Evolutionary conservation across 805 yeast genomes (phyloP).

Genomic region (Debaryomyces hansenii): DNA sequence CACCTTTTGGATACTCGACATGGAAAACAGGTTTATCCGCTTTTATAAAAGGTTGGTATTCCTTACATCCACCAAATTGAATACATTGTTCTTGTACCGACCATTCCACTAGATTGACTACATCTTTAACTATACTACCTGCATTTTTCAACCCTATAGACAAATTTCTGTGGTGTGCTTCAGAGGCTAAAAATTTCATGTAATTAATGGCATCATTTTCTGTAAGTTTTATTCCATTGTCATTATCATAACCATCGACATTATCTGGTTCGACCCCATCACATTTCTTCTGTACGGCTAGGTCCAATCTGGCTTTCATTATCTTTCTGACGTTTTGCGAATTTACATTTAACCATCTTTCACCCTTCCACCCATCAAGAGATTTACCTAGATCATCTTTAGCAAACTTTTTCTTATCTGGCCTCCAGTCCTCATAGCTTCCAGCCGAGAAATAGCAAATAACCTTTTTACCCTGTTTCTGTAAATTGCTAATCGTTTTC

Average conservation of each 20-base stretch:
- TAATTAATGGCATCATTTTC: constrained; percentile 19
- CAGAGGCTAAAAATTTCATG: constrained; percentile 18
- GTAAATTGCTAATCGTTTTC: constrained; percentile 13
- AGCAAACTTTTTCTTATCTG: constrained; percentile 17
- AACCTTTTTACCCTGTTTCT: constrained; percentile 17
- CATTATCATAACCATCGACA: constrained; percentile 26
- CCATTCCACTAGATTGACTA: constrained; percentile 18
- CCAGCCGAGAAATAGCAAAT: constrained; percentile 33
- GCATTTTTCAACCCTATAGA: constrained; percentile 26
- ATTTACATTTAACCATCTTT: constrained; percentile 22
- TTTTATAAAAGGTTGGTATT: constrained; percentile 12
- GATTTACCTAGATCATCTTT: constrained; percentile 19
- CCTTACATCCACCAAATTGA: constrained; percentile 21
- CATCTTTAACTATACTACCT: constrained; percentile 17
- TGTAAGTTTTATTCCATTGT: constrained; percentile 24
- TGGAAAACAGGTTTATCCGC: constrained; percentile 22
- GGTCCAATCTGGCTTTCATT: constrained; percentile 17
- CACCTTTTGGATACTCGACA: constrained; percentile 26
- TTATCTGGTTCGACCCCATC: constrained; percentile 32
- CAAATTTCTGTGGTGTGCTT: constrained; percentile 16
- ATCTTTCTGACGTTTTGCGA: constrained; percentile 18
- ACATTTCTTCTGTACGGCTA: constrained; percentile 20
- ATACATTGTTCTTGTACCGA: constrained; percentile 28
- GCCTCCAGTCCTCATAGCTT: constrained; percentile 27
- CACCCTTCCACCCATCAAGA: constrained; percentile 28